Percentiles rank a stretch among this genome's conserved stretches.
Evolutionary conservation across 2,329 filamentous ascomycete genomes (phyloP).

Genomic region (Pestalotiopsis sp.): DNA sequence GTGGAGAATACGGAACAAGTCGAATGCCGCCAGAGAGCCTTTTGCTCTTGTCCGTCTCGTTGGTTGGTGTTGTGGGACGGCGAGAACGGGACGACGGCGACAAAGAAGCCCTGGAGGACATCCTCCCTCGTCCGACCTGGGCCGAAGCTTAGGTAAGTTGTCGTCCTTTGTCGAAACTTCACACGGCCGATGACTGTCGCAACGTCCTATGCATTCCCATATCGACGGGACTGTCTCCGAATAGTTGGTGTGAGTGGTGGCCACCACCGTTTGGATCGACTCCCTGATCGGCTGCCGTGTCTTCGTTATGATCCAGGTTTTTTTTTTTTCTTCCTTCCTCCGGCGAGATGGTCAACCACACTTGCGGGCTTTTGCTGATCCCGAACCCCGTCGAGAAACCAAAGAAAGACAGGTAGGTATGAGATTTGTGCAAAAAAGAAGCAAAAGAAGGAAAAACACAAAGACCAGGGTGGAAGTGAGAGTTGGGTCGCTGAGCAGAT

Average conservation of each 20-base stretch:
- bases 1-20: constrained; percentile 52
- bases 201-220: constrained; percentile 3
- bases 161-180: constrained; percentile 16
- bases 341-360: background rate
- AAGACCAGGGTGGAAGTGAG: constrained; percentile 6
- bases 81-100: constrained; percentile 28
- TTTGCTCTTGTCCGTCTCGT: constrained; percentile 45
- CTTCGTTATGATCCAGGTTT: constrained; percentile 3
- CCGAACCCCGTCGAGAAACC: background rate
- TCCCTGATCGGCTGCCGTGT: background rate
- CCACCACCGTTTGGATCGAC: background rate
- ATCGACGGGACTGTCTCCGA: background rate
- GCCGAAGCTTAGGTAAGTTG: constrained; percentile 21
- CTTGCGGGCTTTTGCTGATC: background rate
- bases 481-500: constrained; percentile 4
- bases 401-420: background rate
- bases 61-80: constrained; percentile 37
- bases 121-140: constrained; percentile 28
- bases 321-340: background rate
- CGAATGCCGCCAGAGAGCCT: constrained; percentile 42
- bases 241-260: background rate
- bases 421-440: background rate
- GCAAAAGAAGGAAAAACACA: constrained; percentile 8
- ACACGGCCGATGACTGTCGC: constrained; percentile 20
- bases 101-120: constrained; percentile 34